Conservation (phyloP, 2,329 filamentous ascomycete species). For the Diplocarpon rosae region DNA sequence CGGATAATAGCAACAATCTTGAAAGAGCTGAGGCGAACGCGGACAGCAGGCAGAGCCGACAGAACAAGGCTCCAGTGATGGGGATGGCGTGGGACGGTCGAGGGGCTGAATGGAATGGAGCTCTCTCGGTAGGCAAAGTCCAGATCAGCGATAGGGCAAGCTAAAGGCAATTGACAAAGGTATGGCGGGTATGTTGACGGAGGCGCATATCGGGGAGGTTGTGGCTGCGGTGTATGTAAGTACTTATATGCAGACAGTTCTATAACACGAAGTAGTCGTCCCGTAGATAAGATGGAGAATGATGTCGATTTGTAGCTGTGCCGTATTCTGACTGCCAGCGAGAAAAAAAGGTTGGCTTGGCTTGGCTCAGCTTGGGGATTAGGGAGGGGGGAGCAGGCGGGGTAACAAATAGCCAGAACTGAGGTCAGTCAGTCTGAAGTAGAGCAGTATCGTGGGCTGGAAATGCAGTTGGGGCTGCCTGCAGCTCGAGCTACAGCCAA, state of each 20-base stretch:
- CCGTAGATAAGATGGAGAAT: neutral
- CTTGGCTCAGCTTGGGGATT: constrained; percentile 9
- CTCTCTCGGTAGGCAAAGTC: constrained; percentile 5
- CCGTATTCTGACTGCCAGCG: neutral
- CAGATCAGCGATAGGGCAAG: constrained; percentile 5
- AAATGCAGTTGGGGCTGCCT: constrained; percentile 13
- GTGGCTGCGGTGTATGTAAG: no score
- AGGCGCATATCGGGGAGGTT: constrained; percentile 10
- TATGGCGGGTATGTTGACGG: constrained; percentile 6
- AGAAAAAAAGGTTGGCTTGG: constrained; percentile 8
- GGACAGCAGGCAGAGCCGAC: constrained; percentile 2
- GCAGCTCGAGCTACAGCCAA: constrained; percentile 13
- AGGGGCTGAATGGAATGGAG: constrained; percentile 17
- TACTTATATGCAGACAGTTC: neutral
- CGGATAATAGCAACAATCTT: constrained; percentile 7
- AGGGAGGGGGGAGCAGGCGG: no score
- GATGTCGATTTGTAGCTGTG: neutral
- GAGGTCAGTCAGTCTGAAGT: no score
- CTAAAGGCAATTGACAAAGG: constrained; percentile 7
- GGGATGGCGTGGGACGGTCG: constrained; percentile 20
- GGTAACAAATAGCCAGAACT: no score
- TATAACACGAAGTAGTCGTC: neutral
- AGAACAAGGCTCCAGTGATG: constrained; percentile 10
- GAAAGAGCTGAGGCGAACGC: constrained; percentile 10
- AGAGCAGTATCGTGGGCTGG: constrained; percentile 7